Conservation (phyloP, 2,329 filamentous ascomycete genomes). For the Didymella arachidicola region DNA sequence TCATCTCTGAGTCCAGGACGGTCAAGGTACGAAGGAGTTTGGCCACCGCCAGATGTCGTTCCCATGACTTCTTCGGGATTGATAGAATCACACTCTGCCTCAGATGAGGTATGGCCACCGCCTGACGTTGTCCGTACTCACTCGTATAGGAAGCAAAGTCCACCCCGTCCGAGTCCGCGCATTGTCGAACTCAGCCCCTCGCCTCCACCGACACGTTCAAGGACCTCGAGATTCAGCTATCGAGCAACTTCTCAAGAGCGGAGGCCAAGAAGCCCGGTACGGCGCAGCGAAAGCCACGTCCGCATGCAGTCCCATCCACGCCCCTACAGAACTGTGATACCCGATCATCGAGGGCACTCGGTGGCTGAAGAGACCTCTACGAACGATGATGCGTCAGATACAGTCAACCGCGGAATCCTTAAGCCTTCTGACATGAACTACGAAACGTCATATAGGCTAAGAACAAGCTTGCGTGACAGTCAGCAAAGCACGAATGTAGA, state of each 20-base stretch:
- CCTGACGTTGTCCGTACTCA: conserved; percentile 38
- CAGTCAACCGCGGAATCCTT: conserved; percentile 36
- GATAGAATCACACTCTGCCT: conserved; percentile 5
- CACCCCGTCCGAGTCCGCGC: conserved; percentile 24
- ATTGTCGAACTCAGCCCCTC: conserved; percentile 38
- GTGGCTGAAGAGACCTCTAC: conserved; percentile 32
- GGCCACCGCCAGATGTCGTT: conserved; percentile 31
- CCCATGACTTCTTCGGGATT: conserved; percentile 13
- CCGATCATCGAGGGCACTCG: conserved; percentile 26
- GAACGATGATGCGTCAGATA: conserved; percentile 23
- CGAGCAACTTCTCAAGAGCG: conserved; percentile 29
- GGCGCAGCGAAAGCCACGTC: conserved; percentile 27
- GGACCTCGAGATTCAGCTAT: conserved; percentile 25
- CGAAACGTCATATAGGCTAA: conserved; percentile 29
- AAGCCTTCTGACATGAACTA: conserved; percentile 29
- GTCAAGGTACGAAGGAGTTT: conserved; percentile 30
- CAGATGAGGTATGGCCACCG: conserved; percentile 34
- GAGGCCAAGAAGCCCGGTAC: conserved; percentile 16
- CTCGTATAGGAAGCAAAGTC: conserved; percentile 26
- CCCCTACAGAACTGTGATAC: conserved; percentile 32
- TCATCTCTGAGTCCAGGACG: conserved; percentile 34
- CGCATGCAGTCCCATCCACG: conserved; percentile 39
- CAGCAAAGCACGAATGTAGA: conserved; percentile 42
- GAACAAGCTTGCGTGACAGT: conserved; percentile 30
- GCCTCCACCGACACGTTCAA: conserved; percentile 29